phyloP scores from a whole-genome alignment of 345 rosid genomes.

The Syzygium aqueum region DNA sequence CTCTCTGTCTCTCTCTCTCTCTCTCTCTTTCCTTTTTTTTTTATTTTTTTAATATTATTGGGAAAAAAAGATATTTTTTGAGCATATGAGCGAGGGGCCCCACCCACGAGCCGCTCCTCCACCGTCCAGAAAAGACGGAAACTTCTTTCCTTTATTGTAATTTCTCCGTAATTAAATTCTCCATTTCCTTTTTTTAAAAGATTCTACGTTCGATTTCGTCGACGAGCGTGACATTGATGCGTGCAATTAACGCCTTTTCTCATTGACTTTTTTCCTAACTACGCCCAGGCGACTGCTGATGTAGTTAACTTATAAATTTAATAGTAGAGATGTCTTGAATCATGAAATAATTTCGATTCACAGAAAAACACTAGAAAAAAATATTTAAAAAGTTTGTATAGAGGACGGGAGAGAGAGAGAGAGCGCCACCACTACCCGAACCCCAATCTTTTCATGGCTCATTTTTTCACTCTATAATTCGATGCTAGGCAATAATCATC shows the following conservation, averaged over 20 bases:
- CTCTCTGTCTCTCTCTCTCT: not conserved
- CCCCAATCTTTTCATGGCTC: not conserved
- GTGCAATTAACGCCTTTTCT: not conserved
- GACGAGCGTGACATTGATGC: not conserved
- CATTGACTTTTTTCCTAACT: not conserved
- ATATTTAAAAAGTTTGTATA: not conserved
- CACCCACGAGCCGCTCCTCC: not conserved
- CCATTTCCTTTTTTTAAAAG: not conserved
- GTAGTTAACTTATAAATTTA: not conserved
- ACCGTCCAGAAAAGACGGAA: not conserved
- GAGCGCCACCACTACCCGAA: not conserved
- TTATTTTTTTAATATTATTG: accelerated
- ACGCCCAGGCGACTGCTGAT: not conserved
- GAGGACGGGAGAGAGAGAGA: not conserved
- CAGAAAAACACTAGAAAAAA: not conserved
- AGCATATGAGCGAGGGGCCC: not conserved
- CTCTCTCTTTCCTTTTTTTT: not conserved
- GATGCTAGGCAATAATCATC: not conserved
- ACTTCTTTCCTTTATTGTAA: not conserved
- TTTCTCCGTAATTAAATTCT: not conserved
- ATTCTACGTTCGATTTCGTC: not conserved
- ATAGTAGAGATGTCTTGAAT: not conserved
- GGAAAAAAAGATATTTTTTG: not conserved
- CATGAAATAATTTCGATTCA: not conserved
- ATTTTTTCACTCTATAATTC: not conserved